Base-by-base conservation (phyloP, 2,329 filamentous ascomycete species). In the Fusarium coffeatum region DNA sequence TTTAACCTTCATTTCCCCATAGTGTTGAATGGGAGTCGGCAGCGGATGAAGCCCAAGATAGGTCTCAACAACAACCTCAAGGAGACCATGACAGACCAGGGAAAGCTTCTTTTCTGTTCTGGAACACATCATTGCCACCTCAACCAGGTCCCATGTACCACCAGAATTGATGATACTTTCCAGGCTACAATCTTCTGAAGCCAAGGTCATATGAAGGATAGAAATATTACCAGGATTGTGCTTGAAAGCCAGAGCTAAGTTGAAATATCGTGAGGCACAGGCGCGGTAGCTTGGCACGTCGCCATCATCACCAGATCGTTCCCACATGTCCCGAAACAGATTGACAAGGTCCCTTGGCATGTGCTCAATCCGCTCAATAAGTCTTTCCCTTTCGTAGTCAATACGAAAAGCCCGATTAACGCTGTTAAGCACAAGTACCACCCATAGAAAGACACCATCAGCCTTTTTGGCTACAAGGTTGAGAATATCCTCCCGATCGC, bases 81-180 rank as follows among this genome's bases (percentile, higher is more conserved):
- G 42, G 13, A 56, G 43, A 1, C 54, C 54, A 5, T 28, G 23
- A 6, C 43, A 56, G 7, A 28, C 43, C 6, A 28, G 13, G 1
- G n/a, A 12, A 8, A 56, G 3, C 8, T 40, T 16, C 3, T 9
- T 6, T 15, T 16, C 32, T 1, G 25, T 12, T 5, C 7, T 23
- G 2, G 11, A 40, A 3, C 54, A 56, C 5, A 9, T 10, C 2
- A 5, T 27, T 8, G 1, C 13, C 8, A 48, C 0, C 2, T 37
- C 20, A 0, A 8, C 11, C 0, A 3, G 4, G 1, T 16, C 9
- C 11, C 45, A 15, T 0, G 5, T 6, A 15, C 10, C 23, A 4
- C 3, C 2, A 13, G 16, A 0, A n/a, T 56, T n/a, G 0, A 56
- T n/a, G 12, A 49, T 23, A 12, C 16, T 28, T 3, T 30, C 23